Percentiles rank a stretch among this genome's conserved stretches.
phyloP scores from a whole-genome alignment of 73 alveolate genomes.

The Tetrahymena malaccensis region DNA sequence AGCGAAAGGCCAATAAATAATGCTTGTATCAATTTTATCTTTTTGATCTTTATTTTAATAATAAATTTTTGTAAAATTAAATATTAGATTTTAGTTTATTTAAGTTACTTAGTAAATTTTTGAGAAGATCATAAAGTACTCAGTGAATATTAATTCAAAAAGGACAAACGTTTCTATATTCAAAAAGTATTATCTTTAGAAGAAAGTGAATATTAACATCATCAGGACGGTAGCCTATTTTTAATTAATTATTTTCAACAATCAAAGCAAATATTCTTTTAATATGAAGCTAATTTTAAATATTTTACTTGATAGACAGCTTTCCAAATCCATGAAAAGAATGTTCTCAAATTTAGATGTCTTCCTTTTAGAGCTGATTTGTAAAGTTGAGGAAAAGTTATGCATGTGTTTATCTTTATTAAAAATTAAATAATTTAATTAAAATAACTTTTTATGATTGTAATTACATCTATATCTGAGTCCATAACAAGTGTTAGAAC shows the following conservation, averaged over 20 bases:
- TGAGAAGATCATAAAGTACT: conserved; percentile 6
- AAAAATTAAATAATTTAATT: background rate
- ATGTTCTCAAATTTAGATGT: conserved; percentile 58
- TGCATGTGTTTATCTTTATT: background rate
- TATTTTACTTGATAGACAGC: conserved; percentile 43
- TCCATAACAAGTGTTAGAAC: conserved; percentile 69
- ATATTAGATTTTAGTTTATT: background rate
- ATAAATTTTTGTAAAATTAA: background rate
- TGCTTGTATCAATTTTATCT: background rate
- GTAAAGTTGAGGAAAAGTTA: conserved; percentile 58
- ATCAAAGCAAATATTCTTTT: background rate
- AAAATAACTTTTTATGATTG: conserved; percentile 39
- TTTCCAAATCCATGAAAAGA: conserved; percentile 83
- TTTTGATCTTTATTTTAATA: background rate
- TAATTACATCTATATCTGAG: conserved; percentile 58
- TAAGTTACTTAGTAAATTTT: background rate
- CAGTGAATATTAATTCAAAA: background rate
- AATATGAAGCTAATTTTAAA: background rate
- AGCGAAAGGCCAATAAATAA: background rate
- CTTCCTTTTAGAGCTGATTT: conserved; percentile 69
- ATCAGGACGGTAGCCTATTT: background rate
- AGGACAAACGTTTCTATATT: background rate
- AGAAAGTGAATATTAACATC: background rate
- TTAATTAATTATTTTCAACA: background rate
- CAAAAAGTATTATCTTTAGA: background rate